A percentile compares a stretch with the other conserved stretches of the same genome.
These are phyloP conservation scores for Boletus reticuloceps DNA, from an alignment of 768 basidiomycete species.

Conservation along the genomic window DNA sequence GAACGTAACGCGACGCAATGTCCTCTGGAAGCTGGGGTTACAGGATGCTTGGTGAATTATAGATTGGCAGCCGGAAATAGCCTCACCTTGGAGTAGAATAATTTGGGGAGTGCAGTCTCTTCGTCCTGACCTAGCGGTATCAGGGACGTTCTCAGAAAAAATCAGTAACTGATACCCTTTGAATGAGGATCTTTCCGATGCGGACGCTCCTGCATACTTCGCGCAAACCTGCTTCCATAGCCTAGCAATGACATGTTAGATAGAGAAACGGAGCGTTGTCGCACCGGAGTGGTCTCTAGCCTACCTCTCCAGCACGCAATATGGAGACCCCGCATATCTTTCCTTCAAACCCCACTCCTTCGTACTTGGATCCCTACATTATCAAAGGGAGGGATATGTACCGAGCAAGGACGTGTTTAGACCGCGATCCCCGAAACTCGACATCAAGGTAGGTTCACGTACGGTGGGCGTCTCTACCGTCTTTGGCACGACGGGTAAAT, in stretches of 20 bases:
- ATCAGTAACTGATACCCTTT: slow-evolving; percentile 58
- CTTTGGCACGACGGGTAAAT: slow-evolving; percentile 72
- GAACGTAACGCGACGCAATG: slow-evolving; percentile 86
- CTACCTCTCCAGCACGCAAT: slow-evolving; percentile 86
- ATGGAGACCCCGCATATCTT: slow-evolving; percentile 97
- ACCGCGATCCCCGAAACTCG: background rate
- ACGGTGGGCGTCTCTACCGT: slow-evolving; percentile 83
- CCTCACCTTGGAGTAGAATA: slow-evolving; percentile 83
- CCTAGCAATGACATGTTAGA: slow-evolving; percentile 42
- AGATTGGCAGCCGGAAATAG: background rate
- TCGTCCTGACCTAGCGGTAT: slow-evolving; percentile 63
- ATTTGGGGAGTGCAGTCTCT: slow-evolving; percentile 87
- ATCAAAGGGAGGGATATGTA: background rate
- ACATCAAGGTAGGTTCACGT: slow-evolving; percentile 25
- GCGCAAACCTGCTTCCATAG: slow-evolving; percentile 96
- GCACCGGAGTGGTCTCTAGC: slow-evolving; percentile 7
- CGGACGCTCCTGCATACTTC: slow-evolving; percentile 94
- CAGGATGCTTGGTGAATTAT: background rate
- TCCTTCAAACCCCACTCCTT: slow-evolving; percentile 93
- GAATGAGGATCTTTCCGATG: slow-evolving; percentile 98
- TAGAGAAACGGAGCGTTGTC: background rate
- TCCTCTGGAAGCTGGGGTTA: slow-evolving; percentile 79
- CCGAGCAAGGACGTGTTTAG: background rate
- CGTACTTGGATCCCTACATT: slow-evolving; percentile 70
- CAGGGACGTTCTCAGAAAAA: background rate